Evolutionary conservation across 164 flowering plant species (phyloP).

Genomic region (Dillenia suffruticosa): DNA sequence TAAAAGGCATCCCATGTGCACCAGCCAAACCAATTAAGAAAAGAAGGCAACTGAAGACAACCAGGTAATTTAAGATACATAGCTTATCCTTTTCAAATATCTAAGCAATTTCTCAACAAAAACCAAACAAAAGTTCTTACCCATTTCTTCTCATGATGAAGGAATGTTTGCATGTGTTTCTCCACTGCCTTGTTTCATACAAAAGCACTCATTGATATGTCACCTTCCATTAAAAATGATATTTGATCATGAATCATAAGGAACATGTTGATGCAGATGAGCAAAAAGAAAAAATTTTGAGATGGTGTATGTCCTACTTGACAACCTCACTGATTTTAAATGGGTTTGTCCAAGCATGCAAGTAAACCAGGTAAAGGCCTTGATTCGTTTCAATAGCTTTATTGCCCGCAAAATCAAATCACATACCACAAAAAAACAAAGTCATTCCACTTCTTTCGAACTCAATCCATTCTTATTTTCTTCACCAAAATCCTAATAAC

Average conservation of each 20-base stretch:
- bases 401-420: slow-evolving; percentile 72
- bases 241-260: not conserved
- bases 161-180: slow-evolving; percentile 78
- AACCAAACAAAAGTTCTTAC: slow-evolving; percentile 22
- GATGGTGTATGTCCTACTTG: slow-evolving; percentile 42
- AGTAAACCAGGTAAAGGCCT: slow-evolving; percentile 69
- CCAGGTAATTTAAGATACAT: not conserved
- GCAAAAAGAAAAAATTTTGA: too few relatives aligned
- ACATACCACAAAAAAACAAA: slow-evolving; percentile 15
- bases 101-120: not conserved
- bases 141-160: slow-evolving; percentile 86
- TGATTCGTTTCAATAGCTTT: slow-evolving; percentile 58
- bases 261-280: too few relatives aligned
- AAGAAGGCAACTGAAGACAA: slow-evolving; percentile 63
- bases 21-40: slow-evolving; percentile 99
- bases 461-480: slow-evolving; percentile 12
- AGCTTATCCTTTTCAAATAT: not conserved
- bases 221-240: not conserved
- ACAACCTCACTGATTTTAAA: slow-evolving; percentile 85
- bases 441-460: slow-evolving; percentile 29
- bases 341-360: slow-evolving; percentile 90
- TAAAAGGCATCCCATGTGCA: slow-evolving; percentile 99
- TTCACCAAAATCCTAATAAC: slow-evolving; percentile 16
- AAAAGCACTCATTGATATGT: slow-evolving; percentile 1
- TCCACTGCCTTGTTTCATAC: slow-evolving; percentile 69